phyloP scores from a whole-genome alignment of 768 basidiomycete genomes.

The Trametes elegans region DNA sequence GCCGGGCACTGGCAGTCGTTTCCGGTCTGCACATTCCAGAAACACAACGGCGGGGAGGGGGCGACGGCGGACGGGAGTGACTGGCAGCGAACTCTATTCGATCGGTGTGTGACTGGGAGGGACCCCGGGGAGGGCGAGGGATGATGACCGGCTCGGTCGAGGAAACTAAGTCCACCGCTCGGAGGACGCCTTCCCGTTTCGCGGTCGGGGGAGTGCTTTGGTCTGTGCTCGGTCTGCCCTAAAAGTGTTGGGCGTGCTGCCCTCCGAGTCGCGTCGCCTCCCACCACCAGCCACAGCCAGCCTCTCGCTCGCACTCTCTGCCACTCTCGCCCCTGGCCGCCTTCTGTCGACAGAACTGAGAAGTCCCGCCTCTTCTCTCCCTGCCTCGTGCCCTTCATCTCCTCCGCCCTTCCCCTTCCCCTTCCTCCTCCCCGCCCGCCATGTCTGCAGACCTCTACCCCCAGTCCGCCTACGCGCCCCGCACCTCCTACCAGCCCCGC shows the following conservation, averaged over 20 bases:
- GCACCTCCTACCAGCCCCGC: constrained; percentile 39
- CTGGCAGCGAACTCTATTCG: constrained; percentile 21
- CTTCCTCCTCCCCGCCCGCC: constrained; percentile 12
- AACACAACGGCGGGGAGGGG: constrained; percentile 10
- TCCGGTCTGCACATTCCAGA: constrained; percentile 12
- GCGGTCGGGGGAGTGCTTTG: constrained; percentile 15
- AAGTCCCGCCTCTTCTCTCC: constrained; percentile 18
- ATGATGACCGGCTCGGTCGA: constrained; percentile 20
- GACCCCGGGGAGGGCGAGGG: constrained; percentile 17
- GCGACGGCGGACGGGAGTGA: constrained; percentile 7
- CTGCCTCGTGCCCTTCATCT: constrained; percentile 21
- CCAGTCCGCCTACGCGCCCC: constrained; percentile 34
- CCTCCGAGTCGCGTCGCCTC: constrained; percentile 5
- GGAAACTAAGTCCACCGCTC: constrained; percentile 22
- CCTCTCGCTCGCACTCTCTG: constrained; percentile 14
- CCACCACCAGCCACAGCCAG: background rate
- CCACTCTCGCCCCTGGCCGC: background rate
- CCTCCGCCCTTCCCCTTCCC: constrained; percentile 1
- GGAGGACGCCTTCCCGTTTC: constrained; percentile 14
- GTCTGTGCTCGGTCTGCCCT: constrained; percentile 15
- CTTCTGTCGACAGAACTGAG: constrained; percentile 9
- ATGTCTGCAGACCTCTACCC: constrained; percentile 48
- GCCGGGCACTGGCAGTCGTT: too few relatives aligned
- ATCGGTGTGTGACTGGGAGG: constrained; percentile 6
- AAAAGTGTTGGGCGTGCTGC: constrained; percentile 20